These are phyloP conservation scores for Cyclotella cryptica DNA, from an alignment of 108 stramenopile genomes.

Conservation along the genomic window DNA sequence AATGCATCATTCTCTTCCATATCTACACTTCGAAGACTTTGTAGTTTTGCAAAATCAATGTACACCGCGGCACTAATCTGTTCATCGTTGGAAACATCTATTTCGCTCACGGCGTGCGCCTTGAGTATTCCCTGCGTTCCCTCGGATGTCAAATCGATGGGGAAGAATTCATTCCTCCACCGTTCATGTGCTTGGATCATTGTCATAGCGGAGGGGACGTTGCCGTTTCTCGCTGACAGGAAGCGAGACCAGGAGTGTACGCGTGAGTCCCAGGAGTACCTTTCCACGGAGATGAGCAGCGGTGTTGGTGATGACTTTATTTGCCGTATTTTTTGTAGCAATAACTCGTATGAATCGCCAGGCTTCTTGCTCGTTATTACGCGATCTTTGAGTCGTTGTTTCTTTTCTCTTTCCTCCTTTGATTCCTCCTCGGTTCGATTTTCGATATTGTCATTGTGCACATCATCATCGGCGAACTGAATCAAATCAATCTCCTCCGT, in stretches of 20 bases:
- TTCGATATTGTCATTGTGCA: conserved; percentile 7
- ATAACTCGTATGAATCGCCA: conserved; percentile 37
- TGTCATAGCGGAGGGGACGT: conserved; percentile 80
- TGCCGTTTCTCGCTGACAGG: conserved; percentile 71
- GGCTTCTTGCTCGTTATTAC: conserved; percentile 36
- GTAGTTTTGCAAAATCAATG: conserved; percentile 80
- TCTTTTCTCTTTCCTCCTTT: conserved; percentile 36
- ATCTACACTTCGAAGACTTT: conserved; percentile 35
- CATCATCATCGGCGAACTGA: conserved; percentile 11
- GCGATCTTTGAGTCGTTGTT: conserved; percentile 31
- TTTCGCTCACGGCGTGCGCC: conserved; percentile 72
- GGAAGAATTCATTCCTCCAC: conserved; percentile 76
- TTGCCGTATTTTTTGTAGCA: conserved; percentile 69
- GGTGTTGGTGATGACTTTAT: conserved; percentile 44
- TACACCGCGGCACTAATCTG: conserved; percentile 72
- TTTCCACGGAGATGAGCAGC: conserved; percentile 68
- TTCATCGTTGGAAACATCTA: conserved; percentile 50
- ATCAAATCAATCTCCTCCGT: conserved; percentile 47
- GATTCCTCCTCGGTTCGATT: neutral
- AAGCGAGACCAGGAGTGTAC: conserved; percentile 83
- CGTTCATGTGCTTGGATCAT: conserved; percentile 81
- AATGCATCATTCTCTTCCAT: conserved; percentile 43
- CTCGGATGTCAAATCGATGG: conserved; percentile 74
- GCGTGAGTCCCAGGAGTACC: conserved; percentile 82
- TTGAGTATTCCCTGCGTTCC: conserved; percentile 69